These are phyloP conservation scores for Murraya koenigii DNA, from an alignment of 345 rosid species.

Conservation along the genomic window DNA sequence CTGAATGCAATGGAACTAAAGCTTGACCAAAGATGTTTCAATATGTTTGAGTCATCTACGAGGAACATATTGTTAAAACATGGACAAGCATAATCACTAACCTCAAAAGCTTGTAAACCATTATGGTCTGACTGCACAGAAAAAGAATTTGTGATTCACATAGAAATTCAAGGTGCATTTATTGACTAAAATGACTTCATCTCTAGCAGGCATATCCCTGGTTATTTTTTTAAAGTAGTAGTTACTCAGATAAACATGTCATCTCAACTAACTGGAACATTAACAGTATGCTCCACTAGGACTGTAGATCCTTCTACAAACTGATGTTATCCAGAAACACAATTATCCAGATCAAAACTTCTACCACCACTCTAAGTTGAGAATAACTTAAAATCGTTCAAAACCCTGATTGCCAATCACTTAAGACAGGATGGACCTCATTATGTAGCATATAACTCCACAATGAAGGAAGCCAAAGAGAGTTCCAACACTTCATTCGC, in stretches of 20 bases:
- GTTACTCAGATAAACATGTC: not conserved
- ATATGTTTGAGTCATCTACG: not conserved
- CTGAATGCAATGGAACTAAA: not conserved
- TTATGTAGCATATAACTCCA: not conserved
- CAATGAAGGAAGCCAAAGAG: not conserved
- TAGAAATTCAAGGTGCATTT: not conserved
- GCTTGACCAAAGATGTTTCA: not conserved
- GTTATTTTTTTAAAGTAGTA: not conserved
- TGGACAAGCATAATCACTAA: not conserved
- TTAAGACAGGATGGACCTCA: not conserved
- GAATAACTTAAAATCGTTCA: not conserved
- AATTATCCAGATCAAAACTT: not conserved
- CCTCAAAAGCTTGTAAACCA: not conserved
- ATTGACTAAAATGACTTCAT: not conserved
- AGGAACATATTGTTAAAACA: too few species aligned
- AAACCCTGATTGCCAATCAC: not conserved
- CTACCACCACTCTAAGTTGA: not conserved
- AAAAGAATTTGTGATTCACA: not conserved
- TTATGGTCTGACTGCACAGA: not conserved
- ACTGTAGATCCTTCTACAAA: not conserved
- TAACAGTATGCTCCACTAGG: not conserved
- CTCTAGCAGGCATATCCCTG: not conserved
- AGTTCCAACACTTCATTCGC: not conserved
- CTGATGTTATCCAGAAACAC: not conserved
- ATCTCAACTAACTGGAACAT: not conserved